Evolutionary conservation across 2,329 filamentous ascomycete genomes (phyloP).

Genomic region (Trichoderma endophyticum): DNA sequence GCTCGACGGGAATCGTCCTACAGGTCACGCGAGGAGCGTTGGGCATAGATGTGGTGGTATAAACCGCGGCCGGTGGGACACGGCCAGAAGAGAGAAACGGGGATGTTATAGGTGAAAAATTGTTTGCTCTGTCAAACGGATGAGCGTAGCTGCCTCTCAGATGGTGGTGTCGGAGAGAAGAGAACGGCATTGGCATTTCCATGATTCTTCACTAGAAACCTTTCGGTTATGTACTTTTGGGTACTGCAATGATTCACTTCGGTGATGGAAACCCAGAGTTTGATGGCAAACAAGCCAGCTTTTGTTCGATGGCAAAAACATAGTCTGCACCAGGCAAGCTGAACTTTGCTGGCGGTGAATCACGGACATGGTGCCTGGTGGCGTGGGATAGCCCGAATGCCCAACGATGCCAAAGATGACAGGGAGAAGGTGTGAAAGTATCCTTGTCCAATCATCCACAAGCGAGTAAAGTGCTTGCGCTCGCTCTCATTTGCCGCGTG

Average conservation of each 20-base stretch:
- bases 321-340: not conserved
- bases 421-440: not conserved
- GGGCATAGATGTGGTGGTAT: conserved; percentile 23
- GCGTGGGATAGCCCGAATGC: not conserved
- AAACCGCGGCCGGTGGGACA: not conserved
- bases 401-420: not conserved
- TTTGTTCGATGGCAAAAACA: not conserved
- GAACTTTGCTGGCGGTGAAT: conserved; percentile 4
- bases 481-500: not conserved
- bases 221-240: conserved; percentile 9
- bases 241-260: conserved; percentile 12
- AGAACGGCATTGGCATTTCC: not conserved
- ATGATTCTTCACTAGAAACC: not conserved
- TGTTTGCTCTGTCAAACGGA: not conserved
- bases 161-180: not conserved
- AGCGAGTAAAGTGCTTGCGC: not conserved
- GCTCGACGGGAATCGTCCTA: conserved; percentile 30
- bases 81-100: not conserved
- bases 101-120: not conserved
- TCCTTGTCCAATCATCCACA: not conserved
- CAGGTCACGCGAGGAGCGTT: conserved; percentile 16
- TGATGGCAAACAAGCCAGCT: not conserved
- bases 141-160: not conserved
- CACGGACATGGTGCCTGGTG: not conserved
- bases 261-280: not conserved